A percentile compares a stretch with the other conserved stretches of the same genome.
phyloP scores from a whole-genome alignment of 495 filamentous ascomycete species.

The Clohesyomyces aquaticus region DNA sequence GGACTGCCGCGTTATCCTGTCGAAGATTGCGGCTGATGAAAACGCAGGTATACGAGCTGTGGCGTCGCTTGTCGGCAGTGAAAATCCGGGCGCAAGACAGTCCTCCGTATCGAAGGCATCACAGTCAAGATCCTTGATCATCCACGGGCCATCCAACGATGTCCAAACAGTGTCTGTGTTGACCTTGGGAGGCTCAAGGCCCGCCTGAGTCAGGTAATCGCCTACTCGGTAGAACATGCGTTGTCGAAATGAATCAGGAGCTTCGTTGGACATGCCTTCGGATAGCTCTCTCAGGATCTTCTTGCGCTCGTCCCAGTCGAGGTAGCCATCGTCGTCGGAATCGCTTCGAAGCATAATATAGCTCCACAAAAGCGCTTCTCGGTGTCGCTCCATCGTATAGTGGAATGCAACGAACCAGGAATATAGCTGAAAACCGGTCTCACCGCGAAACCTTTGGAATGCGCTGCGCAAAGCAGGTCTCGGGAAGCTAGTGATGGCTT shows the following conservation, averaged over 20 bases:
- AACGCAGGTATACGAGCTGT: conserved; percentile 46
- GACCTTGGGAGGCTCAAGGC: conserved; percentile 48
- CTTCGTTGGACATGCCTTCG: conserved; percentile 45
- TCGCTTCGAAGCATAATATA: conserved; percentile 51
- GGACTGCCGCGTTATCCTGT: conserved; percentile 46
- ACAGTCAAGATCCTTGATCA: conserved; percentile 50
- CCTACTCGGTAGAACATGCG: conserved; percentile 48
- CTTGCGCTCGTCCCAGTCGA: conserved; percentile 49
- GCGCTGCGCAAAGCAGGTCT: conserved; percentile 48
- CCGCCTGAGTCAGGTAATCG: conserved; percentile 45
- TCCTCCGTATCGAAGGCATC: conserved; percentile 48
- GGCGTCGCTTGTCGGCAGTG: conserved; percentile 44
- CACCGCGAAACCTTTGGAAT: conserved; percentile 51
- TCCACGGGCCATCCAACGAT: conserved; percentile 49
- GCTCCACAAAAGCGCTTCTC: conserved; percentile 52
- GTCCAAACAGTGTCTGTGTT: conserved; percentile 53
- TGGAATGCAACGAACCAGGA: conserved; percentile 52
- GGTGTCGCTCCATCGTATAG: conserved; percentile 52
- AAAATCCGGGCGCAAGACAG: conserved; percentile 51
- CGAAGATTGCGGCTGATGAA: conserved; percentile 47
- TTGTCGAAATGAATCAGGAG: conserved; percentile 41
- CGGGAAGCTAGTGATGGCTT: conserved; percentile 51
- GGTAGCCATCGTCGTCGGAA: conserved; percentile 47
- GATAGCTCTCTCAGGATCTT: conserved; percentile 45
- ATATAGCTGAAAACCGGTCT: conserved; percentile 50